Evolutionary conservation across 177 flowering plant genomes (phyloP).

Genomic region (Vitis hybrid): DNA sequence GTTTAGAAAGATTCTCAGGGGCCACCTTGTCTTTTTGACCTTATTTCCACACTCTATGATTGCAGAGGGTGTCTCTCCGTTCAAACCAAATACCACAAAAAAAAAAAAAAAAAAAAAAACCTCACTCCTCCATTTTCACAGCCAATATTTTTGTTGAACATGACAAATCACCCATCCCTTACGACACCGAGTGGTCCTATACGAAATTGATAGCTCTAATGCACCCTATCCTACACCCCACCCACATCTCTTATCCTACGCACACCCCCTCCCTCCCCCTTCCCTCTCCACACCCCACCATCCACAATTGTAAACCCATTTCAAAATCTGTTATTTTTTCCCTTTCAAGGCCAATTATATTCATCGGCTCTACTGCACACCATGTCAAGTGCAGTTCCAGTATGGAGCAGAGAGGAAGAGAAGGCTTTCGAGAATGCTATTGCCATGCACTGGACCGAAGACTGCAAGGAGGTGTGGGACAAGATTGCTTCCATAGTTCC

Average conservation of each 20-base stretch:
- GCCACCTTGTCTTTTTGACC: too few species aligned
- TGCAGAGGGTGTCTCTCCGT: too few species aligned
- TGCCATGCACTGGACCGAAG: slow-evolving; percentile 44
- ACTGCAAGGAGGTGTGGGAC: slow-evolving; percentile 45
- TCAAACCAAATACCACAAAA: too few species aligned
- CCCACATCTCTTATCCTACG: slow-evolving; percentile 17
- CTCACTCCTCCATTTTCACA: too few species aligned
- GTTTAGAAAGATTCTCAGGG: too few species aligned
- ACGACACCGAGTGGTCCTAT: slow-evolving; percentile 35
- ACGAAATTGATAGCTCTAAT: slow-evolving; percentile 25
- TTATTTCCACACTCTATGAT: too few species aligned
- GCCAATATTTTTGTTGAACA: slow-evolving; percentile 13
- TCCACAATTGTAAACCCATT: not conserved
- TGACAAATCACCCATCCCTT: slow-evolving; percentile 37
- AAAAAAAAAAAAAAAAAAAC: too few species aligned
- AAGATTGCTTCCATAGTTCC: slow-evolving; percentile 64
- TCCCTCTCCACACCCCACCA: not conserved
- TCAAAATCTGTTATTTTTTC: too few species aligned
- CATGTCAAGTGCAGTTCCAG: slow-evolving; percentile 15
- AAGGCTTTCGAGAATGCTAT: slow-evolving; percentile 78
- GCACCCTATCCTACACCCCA: slow-evolving; percentile 15
- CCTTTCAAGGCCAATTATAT: not conserved
- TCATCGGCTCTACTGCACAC: not conserved
- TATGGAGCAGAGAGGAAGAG: slow-evolving; percentile 83
- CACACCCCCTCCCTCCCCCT: slow-evolving; percentile 4